Evolutionary conservation across 306 rosid genomes (phyloP).

Genomic region (Rosa rugosa): DNA sequence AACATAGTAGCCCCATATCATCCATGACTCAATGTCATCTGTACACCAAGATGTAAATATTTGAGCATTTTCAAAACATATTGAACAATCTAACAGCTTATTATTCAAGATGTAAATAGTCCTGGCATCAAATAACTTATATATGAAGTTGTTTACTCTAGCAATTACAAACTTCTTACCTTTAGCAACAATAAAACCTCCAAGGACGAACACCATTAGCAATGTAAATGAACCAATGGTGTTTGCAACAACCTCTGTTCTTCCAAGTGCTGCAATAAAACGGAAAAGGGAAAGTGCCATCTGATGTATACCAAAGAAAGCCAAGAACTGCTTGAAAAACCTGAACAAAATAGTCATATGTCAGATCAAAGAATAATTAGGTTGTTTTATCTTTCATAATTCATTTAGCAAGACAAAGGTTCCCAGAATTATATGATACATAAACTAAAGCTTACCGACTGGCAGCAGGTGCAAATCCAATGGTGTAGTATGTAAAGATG

Average conservation of each 20-base stretch:
- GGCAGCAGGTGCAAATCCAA: slow-evolving; percentile 59
- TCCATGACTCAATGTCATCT: slow-evolving; percentile 49
- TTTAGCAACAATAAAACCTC: slow-evolving; percentile 59
- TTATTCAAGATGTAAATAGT: no score
- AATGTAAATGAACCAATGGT: slow-evolving; percentile 58
- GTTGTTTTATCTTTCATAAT: no score
- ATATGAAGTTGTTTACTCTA: no score
- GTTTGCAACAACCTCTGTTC: slow-evolving; percentile 52
- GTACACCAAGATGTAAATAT: slow-evolving; percentile 10
- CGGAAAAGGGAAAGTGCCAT: slow-evolving; percentile 65
- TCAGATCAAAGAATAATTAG: background rate
- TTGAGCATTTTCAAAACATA: background rate
- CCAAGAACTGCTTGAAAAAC: slow-evolving; percentile 52
- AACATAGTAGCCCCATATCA: slow-evolving; percentile 57
- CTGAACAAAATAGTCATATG: slow-evolving; percentile 27
- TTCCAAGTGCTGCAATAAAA: slow-evolving; percentile 52
- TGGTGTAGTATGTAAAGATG: slow-evolving; percentile 41
- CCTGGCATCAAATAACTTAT: no score
- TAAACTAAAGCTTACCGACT: slow-evolving; percentile 35
- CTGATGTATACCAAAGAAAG: slow-evolving; percentile 52
- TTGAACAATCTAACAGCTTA: no score
- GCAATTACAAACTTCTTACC: no score
- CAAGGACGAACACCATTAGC: slow-evolving; percentile 51
- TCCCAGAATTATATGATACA: no score
- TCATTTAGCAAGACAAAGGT: no score